Evolutionary conservation across 2,329 filamentous ascomycete species (phyloP).

Genomic region (Fusarium kyushuense): DNA sequence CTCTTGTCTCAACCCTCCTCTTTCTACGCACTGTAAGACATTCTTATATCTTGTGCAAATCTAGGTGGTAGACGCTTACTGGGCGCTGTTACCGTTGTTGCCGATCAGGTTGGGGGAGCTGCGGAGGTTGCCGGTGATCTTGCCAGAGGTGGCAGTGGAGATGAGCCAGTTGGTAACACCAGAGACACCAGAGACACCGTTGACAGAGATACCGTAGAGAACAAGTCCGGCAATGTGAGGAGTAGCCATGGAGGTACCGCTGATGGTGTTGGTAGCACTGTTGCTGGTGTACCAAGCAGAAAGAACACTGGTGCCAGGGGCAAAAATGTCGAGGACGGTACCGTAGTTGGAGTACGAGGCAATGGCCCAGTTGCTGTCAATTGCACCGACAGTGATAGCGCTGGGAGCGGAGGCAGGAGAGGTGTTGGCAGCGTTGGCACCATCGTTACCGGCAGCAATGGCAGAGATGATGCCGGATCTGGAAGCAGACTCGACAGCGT

Average conservation of each 20-base stretch:
- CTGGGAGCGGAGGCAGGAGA: conserved; percentile 51
- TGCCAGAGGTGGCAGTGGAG: conserved; percentile 56
- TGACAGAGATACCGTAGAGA: conserved; percentile 60
- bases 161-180: conserved; percentile 59
- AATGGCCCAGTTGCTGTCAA: conserved; percentile 54
- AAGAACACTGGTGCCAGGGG: conserved; percentile 60
- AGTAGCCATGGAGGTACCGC: conserved; percentile 73
- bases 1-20: neutral
- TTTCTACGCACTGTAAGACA: neutral
- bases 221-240: conserved; percentile 71
- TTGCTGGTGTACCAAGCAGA: conserved; percentile 62
- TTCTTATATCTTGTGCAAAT: neutral
- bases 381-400: conserved; percentile 53
- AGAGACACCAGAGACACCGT: conserved; percentile 51
- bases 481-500: conserved; percentile 60
- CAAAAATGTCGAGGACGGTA: conserved; percentile 62
- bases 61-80: conserved; percentile 35
- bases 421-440: conserved; percentile 41
- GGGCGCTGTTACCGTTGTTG: conserved; percentile 60
- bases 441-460: conserved; percentile 67
- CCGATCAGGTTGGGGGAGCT: conserved; percentile 62
- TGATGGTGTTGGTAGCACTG: conserved; percentile 61
- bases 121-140: conserved; percentile 55
- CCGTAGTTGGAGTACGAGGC: conserved; percentile 66
- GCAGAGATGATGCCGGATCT: conserved; percentile 62